Percentiles rank a stretch among this genome's conserved stretches.
Conservation (phyloP, 192 early-diverging fungal genomes). For the Umbelopsis isabellina region DNA sequence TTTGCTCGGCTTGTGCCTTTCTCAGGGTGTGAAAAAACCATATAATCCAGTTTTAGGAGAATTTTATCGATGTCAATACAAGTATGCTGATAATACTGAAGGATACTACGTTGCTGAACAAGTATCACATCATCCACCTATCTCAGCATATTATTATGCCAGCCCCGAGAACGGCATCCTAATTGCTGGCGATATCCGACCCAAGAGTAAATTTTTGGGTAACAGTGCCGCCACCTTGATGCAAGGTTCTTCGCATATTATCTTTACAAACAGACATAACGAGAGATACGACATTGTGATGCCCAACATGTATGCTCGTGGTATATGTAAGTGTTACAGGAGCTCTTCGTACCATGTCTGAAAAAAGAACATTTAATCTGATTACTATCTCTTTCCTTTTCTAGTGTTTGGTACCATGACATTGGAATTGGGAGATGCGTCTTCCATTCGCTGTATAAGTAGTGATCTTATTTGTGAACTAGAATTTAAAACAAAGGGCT, state of each 20-base stretch:
- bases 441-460: slow-evolving; percentile 70
- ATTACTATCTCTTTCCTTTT: slow-evolving; percentile 4
- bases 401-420: slow-evolving; percentile 89
- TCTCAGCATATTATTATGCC: slow-evolving; percentile 82
- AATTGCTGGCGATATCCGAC: slow-evolving; percentile 81
- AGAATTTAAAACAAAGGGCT: slow-evolving; percentile 91
- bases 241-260: slow-evolving; percentile 69
- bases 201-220: slow-evolving; percentile 86
- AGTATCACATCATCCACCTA: slow-evolving; percentile 93
- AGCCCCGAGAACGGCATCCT: slow-evolving; percentile 80
- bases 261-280: slow-evolving; percentile 62
- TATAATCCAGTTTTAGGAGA: slow-evolving; percentile 96
- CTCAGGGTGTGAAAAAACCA: slow-evolving; percentile 88
- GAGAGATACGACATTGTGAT: slow-evolving; percentile 84
- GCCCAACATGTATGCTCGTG: slow-evolving; percentile 93
- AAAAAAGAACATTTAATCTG: background rate
- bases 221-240: slow-evolving; percentile 92
- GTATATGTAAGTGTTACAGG: slow-evolving; percentile 49
- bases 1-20: background rate
- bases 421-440: slow-evolving; percentile 88
- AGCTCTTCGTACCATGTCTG: slow-evolving; percentile 19
- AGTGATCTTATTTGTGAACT: slow-evolving; percentile 80
- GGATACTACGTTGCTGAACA: slow-evolving; percentile 90
- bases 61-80: slow-evolving; percentile 84
- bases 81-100: slow-evolving; percentile 67